Conservation (phyloP, 2,329 filamentous ascomycete genomes). For the Fusarium sp. region DNA sequence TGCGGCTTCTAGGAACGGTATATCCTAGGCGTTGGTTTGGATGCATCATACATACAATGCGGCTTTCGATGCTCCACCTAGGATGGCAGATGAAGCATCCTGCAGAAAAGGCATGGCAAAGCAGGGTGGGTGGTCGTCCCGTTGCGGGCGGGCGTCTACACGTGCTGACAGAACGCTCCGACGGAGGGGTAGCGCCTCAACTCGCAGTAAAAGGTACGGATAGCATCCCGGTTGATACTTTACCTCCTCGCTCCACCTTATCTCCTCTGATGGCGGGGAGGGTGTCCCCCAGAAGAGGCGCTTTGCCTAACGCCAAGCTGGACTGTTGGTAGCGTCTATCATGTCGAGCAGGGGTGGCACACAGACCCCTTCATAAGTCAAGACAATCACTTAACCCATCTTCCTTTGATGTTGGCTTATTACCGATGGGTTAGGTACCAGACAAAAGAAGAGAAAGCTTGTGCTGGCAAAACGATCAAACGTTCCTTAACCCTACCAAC, state of each 20-base stretch:
- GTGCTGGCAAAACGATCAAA: constrained; percentile 48
- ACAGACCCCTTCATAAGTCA: constrained; percentile 52
- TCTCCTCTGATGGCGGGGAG: constrained; percentile 36
- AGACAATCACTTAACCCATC: constrained; percentile 54
- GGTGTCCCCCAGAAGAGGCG: constrained; percentile 29
- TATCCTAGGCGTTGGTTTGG: constrained; percentile 31
- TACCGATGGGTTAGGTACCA: constrained; percentile 53
- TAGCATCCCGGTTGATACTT: constrained; percentile 52
- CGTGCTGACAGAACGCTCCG: constrained; percentile 34
- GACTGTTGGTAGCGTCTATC: constrained; percentile 49
- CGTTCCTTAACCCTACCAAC: constrained; percentile 39
- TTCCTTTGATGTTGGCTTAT: constrained; percentile 47
- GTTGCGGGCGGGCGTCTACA: constrained; percentile 34
- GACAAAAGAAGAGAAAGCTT: constrained; percentile 49
- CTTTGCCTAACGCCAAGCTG: constrained; percentile 45
- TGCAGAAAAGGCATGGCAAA: constrained; percentile 42
- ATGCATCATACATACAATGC: constrained; percentile 36
- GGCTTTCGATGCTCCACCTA: constrained; percentile 26
- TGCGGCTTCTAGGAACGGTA: constrained; percentile 16
- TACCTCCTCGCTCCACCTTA: constrained; percentile 50
- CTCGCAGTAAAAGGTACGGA: constrained; percentile 44
- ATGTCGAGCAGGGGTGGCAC: constrained; percentile 52
- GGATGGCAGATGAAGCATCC: constrained; percentile 28
- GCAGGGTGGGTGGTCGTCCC: constrained; percentile 38
- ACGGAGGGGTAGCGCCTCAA: constrained; percentile 22